These are phyloP conservation scores for Sutorius eximius DNA, from an alignment of 1,284 basidiomycete species.

Conservation along the genomic window DNA sequence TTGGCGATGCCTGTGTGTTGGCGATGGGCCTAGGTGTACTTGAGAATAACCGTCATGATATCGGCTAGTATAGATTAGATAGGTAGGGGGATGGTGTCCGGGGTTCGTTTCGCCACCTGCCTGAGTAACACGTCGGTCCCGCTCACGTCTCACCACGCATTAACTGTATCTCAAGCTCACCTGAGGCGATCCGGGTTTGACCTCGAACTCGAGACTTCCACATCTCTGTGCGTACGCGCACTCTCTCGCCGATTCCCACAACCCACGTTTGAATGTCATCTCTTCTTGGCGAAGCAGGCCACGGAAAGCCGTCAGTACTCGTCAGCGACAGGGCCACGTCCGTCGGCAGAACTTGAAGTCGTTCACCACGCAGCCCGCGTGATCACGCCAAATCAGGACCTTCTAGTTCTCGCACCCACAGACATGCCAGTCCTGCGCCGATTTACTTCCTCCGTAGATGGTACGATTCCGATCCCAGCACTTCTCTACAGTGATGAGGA, in stretches of 20 bases:
- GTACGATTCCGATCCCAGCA: constrained; percentile 71
- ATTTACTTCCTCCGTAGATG: constrained; percentile 59
- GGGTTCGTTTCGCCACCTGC: constrained; percentile 17
- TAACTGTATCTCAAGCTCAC: constrained; percentile 23
- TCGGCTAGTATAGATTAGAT: background rate
- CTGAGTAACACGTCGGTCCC: background rate
- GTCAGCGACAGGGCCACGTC: constrained; percentile 5
- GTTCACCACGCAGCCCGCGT: background rate
- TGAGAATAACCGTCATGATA: background rate
- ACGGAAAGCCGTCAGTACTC: constrained; percentile 10
- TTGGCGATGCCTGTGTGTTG: too few species aligned
- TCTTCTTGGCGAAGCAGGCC: constrained; percentile 5
- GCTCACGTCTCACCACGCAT: constrained; percentile 8
- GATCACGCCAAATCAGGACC: constrained; percentile 1
- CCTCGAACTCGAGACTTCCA: constrained; percentile 5
- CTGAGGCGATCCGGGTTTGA: constrained; percentile 14
- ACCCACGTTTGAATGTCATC: constrained; percentile 5
- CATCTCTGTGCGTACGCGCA: constrained; percentile 12
- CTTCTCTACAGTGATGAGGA: constrained; percentile 80
- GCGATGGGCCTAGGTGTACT: too few species aligned
- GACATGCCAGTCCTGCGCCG: constrained; percentile 51
- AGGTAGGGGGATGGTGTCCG: constrained; percentile 13
- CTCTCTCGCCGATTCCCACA: constrained; percentile 13
- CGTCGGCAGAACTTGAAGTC: constrained; percentile 16
- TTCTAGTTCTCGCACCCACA: constrained; percentile 3